Evolutionary conservation across 75 land plant species (phyloP), one percentile per base, ranked within the genome.

Genomic region (Picea sitchensis): DNA sequence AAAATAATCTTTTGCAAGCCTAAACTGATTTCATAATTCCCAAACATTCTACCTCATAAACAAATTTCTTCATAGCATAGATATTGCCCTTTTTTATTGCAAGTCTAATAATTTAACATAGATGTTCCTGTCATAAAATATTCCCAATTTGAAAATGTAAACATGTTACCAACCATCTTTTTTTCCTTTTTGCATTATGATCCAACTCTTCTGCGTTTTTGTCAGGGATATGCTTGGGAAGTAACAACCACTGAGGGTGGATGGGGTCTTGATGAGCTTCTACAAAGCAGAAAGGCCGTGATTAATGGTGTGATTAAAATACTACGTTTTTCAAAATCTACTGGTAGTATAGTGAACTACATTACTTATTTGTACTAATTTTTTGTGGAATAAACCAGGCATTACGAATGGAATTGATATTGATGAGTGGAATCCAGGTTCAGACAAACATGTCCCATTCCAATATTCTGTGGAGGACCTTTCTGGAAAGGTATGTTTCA

Each of bases 151-250:
- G 34, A 11, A 58, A 71, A 75, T 21, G 23, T 30, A 47, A 68
- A 57, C 73, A 12, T 73, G 13, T 44, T 30, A 2, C 2, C 13
- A 17, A 20, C 74, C 8, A 15, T 21, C 13, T 61, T 18, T 14
- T 23, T 76, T 56, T 13, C 17, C 12, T 76, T 56, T 9, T 41
- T 63, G 6, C 11, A 13, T 41, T 78, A 23, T 60, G 73, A 23
- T 79, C 21, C 67, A 54, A 72, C 58, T 20, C 58, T 20, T 14
- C 58, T 78, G 23, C 59, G 15, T n/a, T 75, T 75, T 58, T 44
- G 38, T 23, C 73, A 94, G 96, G 99, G 99, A 1, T 96, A 95
- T 82, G 81, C 99, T 14, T 96, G 98, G 98, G 99, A 96, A 80
- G 88, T 96, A 47, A 96, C 98, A 2, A 96, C 99, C 0, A 58